phyloP scores from a whole-genome alignment of 148 eudicot genomes.

The Rhododendron vialii region DNA sequence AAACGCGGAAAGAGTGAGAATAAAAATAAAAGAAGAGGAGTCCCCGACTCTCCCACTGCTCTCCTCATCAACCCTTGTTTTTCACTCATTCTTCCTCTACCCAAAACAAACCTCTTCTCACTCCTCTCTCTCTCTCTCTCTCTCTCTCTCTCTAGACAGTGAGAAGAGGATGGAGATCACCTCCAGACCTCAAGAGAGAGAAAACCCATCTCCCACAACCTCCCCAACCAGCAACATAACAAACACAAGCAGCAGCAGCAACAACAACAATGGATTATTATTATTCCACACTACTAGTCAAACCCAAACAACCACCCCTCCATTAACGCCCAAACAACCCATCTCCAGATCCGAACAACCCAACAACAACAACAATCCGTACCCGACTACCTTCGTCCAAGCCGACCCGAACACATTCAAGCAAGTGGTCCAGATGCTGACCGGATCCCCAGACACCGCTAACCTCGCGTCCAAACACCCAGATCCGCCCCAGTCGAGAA shows the following conservation, averaged over 20 bases:
- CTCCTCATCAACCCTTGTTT: constrained; percentile 27
- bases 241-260: background rate
- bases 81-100: constrained; percentile 20
- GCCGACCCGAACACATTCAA: constrained; percentile 78
- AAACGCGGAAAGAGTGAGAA: background rate
- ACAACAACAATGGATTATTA: background rate
- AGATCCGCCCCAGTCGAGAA: constrained; percentile 14
- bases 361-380: constrained; percentile 35
- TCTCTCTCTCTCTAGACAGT: constrained; percentile 3
- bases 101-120: constrained; percentile 17
- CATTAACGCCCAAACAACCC: constrained; percentile 37
- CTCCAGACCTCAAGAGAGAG: constrained; percentile 43
- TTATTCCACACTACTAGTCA: background rate
- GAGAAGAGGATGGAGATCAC: constrained; percentile 44
- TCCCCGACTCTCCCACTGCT: background rate
- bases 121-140: constrained; percentile 7
- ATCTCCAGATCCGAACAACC: constrained; percentile 56
- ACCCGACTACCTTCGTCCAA: constrained; percentile 91
- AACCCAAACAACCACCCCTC: background rate
- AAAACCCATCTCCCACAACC: constrained; percentile 36
- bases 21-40: constrained; percentile 9
- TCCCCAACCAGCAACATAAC: constrained; percentile 30
- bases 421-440: constrained; percentile 89
- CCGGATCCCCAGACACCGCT: constrained; percentile 54
- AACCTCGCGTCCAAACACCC: constrained; percentile 14